Evolutionary conservation across 1,284 basidiomycete species (phyloP).

Genomic region (Ceratobasidium theobromae): DNA sequence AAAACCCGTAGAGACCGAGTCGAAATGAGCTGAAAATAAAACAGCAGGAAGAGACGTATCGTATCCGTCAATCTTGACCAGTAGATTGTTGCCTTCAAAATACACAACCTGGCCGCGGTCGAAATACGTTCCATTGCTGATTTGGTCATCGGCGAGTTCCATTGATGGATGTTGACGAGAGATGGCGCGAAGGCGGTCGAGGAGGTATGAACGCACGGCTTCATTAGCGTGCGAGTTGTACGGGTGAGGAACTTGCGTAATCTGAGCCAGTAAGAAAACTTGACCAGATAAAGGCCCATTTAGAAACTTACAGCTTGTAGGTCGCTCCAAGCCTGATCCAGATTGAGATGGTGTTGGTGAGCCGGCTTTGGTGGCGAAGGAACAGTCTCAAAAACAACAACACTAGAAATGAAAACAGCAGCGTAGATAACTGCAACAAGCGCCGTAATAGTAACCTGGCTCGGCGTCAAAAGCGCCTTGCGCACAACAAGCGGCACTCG

Average conservation of each 20-base stretch:
- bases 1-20: constrained; percentile 72
- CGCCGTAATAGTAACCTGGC: constrained; percentile 44
- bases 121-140: constrained; percentile 58
- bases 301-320: constrained; percentile 54
- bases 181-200: constrained; percentile 55
- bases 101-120: constrained; percentile 48
- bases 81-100: constrained; percentile 71
- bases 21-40: constrained; percentile 74
- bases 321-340: constrained; percentile 61
- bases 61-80: constrained; percentile 67
- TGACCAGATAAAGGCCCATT: not conserved
- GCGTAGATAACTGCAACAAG: constrained; percentile 55
- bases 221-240: constrained; percentile 77
- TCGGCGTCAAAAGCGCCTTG: not conserved
- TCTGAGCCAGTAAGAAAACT: constrained; percentile 46
- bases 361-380: constrained; percentile 46
- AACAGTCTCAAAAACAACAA: constrained; percentile 58
- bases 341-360: constrained; percentile 53
- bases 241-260: constrained; percentile 67
- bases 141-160: constrained; percentile 57
- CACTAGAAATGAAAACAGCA: constrained; percentile 52
- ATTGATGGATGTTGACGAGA: constrained; percentile 47
- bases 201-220: constrained; percentile 58
- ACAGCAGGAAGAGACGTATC: constrained; percentile 52
- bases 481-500: not conserved